Conservation (phyloP, 208 protist species). For the Leishmania guyanensis region DNA sequence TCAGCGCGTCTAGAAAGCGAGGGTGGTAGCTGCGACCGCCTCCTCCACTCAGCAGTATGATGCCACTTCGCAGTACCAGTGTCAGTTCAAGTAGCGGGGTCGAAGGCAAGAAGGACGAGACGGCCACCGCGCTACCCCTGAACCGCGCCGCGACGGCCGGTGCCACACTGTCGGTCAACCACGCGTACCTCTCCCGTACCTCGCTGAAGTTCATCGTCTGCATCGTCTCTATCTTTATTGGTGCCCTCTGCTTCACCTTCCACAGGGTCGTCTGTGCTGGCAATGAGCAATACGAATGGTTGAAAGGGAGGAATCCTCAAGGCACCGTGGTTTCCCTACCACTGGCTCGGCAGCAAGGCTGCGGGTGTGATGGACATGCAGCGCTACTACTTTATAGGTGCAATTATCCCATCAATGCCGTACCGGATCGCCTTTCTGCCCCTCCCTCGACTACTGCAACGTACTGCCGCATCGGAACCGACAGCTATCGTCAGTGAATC, state of each 20-base stretch:
- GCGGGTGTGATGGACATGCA: constrained; percentile 68
- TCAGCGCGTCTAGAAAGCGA: neutral
- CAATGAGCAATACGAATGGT: constrained; percentile 21
- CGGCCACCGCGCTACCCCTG: constrained; percentile 2
- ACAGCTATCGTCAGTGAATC: neutral
- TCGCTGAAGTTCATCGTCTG: constrained; percentile 45
- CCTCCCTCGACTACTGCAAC: constrained; percentile 33
- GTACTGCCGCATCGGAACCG: neutral
- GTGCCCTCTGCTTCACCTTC: constrained; percentile 31
- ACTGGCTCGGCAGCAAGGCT: constrained; percentile 54
- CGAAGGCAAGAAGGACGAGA: neutral
- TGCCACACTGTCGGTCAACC: neutral
- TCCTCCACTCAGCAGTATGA: neutral
- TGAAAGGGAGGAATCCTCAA: no score
- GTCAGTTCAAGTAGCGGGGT: neutral
- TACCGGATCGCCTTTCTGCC: constrained; percentile 47
- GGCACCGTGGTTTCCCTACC: constrained; percentile 45
- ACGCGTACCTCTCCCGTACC: constrained; percentile 35
- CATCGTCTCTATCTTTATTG: constrained; percentile 21
- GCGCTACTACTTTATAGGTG: constrained; percentile 63
- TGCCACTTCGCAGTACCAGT: neutral
- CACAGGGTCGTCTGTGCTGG: constrained; percentile 40
- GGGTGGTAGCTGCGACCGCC: neutral
- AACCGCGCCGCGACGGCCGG: neutral
- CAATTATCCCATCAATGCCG: constrained; percentile 39